phyloP scores from a whole-genome alignment of 805 yeast genomes.

The Candida patagonica region DNA sequence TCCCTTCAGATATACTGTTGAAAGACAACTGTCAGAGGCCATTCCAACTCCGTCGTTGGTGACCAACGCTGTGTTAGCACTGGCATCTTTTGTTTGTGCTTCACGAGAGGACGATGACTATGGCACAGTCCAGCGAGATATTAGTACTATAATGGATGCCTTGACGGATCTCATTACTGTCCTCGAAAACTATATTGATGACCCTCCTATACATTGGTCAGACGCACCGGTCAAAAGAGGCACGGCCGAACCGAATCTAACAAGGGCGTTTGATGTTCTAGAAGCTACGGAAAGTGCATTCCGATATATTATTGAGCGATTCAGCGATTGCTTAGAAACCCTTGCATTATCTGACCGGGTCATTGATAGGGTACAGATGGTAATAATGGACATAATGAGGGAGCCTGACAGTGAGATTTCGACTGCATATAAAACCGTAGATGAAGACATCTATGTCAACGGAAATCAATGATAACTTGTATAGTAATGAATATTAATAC shows the following conservation, averaged over 20 bases:
- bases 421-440: too few relatives aligned
- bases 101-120: slow-evolving; percentile 30
- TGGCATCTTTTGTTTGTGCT: slow-evolving; percentile 24
- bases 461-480: too few relatives aligned
- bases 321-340: slow-evolving; percentile 23
- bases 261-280: slow-evolving; percentile 11
- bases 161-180: slow-evolving; percentile 20
- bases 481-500: too few relatives aligned
- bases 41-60: slow-evolving; percentile 24
- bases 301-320: slow-evolving; percentile 18
- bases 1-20: slow-evolving; percentile 28
- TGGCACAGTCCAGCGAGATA: slow-evolving; percentile 34
- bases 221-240: slow-evolving; percentile 20
- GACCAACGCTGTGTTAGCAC: slow-evolving; percentile 23
- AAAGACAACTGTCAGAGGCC: slow-evolving; percentile 18
- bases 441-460: too few relatives aligned
- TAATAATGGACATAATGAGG: not conserved
- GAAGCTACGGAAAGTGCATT: slow-evolving; percentile 20
- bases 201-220: slow-evolving; percentile 27
- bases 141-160: slow-evolving; percentile 24
- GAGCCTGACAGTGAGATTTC: too few relatives aligned
- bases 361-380: slow-evolving; percentile 1
- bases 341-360: slow-evolving; percentile 18
- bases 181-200: slow-evolving; percentile 17
- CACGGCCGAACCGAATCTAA: slow-evolving; percentile 12